phyloP scores from a whole-genome alignment of 495 filamentous ascomycete species.

The Haplographium delicatum region DNA sequence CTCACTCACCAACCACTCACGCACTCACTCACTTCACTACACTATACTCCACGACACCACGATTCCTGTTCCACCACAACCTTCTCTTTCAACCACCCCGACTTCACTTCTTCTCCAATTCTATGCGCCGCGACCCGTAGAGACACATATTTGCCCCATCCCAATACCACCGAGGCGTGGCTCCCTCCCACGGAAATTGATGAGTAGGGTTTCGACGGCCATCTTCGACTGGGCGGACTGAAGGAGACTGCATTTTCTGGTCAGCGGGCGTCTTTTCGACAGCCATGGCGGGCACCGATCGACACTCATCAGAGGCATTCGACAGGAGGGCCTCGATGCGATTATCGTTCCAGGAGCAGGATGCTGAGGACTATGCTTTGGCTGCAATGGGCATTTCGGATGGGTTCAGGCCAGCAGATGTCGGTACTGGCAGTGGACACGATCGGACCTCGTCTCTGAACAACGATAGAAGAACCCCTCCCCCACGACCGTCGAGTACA shows the following conservation, averaged over 20 bases:
- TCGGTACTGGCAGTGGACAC: conserved; percentile 9
- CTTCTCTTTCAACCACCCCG: no score
- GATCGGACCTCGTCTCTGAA: conserved; percentile 20
- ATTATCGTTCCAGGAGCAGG: conserved; percentile 14
- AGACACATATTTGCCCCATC: no score
- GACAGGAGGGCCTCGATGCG: conserved; percentile 20
- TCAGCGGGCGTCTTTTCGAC: conserved; percentile 1
- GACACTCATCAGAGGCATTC: conserved; percentile 15
- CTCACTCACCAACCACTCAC: no score
- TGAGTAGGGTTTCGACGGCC: conserved; percentile 7
- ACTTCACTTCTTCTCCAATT: not conserved
- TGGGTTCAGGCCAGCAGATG: conserved; percentile 33
- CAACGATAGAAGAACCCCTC: conserved; percentile 22
- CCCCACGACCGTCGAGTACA: conserved; percentile 41
- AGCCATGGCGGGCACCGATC: conserved; percentile 15
- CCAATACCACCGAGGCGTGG: no score
- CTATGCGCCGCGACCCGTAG: no score
- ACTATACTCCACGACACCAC: no score
- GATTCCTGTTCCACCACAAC: no score
- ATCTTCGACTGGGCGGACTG: conserved; percentile 7
- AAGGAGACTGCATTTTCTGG: not conserved
- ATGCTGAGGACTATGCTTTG: conserved; percentile 32
- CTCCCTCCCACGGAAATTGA: no score
- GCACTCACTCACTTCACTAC: no score
- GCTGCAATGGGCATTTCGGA: conserved; percentile 38